Conservation (phyloP, 2,329 filamentous ascomycete genomes). For the Pyrenophora tritici-repentis region DNA sequence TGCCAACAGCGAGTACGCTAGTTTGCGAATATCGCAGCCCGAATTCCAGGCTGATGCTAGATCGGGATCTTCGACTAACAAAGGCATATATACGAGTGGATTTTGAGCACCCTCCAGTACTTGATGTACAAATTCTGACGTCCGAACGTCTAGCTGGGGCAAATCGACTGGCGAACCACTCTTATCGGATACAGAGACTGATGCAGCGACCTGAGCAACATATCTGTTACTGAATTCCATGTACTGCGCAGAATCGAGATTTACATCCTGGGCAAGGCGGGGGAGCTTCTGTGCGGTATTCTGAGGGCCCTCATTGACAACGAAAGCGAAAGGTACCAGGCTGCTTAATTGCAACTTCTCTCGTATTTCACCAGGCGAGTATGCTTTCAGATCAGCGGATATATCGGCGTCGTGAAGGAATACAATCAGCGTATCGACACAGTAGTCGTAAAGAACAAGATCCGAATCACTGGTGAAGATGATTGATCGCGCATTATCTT, state of each 20-base stretch:
- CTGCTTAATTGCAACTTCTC: slow-evolving; percentile 51
- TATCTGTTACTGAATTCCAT: slow-evolving; percentile 41
- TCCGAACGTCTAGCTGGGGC: slow-evolving; percentile 39
- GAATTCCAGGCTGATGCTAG: slow-evolving; percentile 51
- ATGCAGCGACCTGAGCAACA: slow-evolving; percentile 6
- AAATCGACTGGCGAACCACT: slow-evolving; percentile 6
- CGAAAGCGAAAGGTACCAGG: slow-evolving; percentile 49
- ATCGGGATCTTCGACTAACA: slow-evolving; percentile 58
- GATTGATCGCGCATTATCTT: slow-evolving; percentile 62
- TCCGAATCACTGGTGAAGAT: slow-evolving; percentile 87
- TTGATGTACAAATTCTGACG: slow-evolving; percentile 42
- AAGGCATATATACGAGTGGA: slow-evolving; percentile 64
- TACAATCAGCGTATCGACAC: slow-evolving; percentile 63
- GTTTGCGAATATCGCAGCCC: slow-evolving; percentile 42
- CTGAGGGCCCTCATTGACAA: slow-evolving; percentile 42
- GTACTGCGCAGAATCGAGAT: slow-evolving; percentile 28
- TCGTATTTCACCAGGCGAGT: slow-evolving; percentile 53
- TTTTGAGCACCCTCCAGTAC: slow-evolving; percentile 20
- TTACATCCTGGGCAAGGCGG: slow-evolving; percentile 26
- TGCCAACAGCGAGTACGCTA: slow-evolving; percentile 48
- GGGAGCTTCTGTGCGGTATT: slow-evolving; percentile 36
- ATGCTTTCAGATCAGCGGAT: slow-evolving; percentile 42
- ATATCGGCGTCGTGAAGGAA: slow-evolving; percentile 69
- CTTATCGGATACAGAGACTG: slow-evolving; percentile 8
- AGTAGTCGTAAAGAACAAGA: slow-evolving; percentile 75